phyloP scores from a whole-genome alignment of 2,329 filamentous ascomycete genomes.

The Rhytidhysteron rufulum region DNA sequence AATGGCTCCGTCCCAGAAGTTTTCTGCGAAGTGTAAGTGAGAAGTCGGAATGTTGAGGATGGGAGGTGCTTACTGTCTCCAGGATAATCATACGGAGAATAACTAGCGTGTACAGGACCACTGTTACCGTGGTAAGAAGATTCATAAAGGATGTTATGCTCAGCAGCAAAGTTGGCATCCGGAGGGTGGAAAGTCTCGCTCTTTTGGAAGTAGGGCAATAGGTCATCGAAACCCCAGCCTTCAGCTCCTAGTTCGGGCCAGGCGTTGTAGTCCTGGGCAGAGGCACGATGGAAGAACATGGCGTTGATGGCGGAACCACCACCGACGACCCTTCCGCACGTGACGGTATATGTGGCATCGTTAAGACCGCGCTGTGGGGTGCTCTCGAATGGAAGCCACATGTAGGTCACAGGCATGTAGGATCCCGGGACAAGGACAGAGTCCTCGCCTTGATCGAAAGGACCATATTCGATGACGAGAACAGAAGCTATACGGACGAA shows the following conservation, averaged over 20 bases:
- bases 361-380: constrained; percentile 16
- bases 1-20: background rate
- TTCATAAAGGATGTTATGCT: constrained; percentile 19
- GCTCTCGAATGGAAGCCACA: constrained; percentile 17
- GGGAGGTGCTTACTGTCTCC: constrained; percentile 12
- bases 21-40: background rate
- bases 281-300: constrained; percentile 30
- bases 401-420: constrained; percentile 17
- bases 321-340: constrained; percentile 23
- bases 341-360: constrained; percentile 13
- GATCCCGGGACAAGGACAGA: constrained; percentile 18
- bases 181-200: constrained; percentile 20
- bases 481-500: constrained; percentile 13
- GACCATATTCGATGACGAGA: constrained; percentile 25
- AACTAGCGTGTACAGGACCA: constrained; percentile 20
- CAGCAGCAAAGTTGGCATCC: constrained; percentile 10
- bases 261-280: constrained; percentile 39
- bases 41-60: background rate
- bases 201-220: constrained; percentile 37
- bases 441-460: constrained; percentile 19
- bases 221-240: constrained; percentile 54
- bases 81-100: constrained; percentile 21
- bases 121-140: constrained; percentile 14
- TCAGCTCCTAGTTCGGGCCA: constrained; percentile 55
- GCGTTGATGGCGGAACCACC: constrained; percentile 34